Base-by-base conservation (phyloP, 257 asterid genomes). In the Rhazya stricta region DNA sequence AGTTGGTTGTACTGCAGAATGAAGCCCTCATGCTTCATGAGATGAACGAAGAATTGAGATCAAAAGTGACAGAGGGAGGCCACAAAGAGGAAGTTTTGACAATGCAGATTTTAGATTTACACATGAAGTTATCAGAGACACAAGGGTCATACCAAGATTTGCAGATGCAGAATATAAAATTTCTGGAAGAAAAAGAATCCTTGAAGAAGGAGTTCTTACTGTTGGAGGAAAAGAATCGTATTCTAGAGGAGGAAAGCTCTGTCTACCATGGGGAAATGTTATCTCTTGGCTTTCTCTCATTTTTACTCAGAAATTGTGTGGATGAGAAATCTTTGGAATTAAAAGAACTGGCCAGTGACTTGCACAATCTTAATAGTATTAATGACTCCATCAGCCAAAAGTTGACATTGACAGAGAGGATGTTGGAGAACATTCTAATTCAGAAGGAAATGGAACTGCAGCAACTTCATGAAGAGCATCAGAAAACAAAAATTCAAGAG, bases 191-290 rank as follows among this genome's bases (percentile, higher is more conserved):
- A 83, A 91, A 79, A 74, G 83, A 75, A 74, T 82, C 81, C 60
- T 80, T 89, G 82, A 74, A 74, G 83, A 76, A 81, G 80, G 78
- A 79, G 75, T 62, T 85, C 69, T 70, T 32, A 51, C 71, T 54
- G 27, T 81, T 86, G 87, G 89, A 81, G 84, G 91, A 81, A 69
- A 87, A 83, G 61, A 82, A 72, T 53, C 67, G 43, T 69, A 73
- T 46, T 69, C 85, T 93, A 30, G 89, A 88, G 86, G 90, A 85
- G 88, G 96, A 91, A 81, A 87, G 88, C 72, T 39, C 67, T 79
- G 79, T 42, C 66, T 69, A 88, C 71, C 71, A 65, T 74, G 83
- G 80, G 54, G 81, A 91, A 77, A 82, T 86, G 67, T 56, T 91
- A 45, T 88, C 85, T 74, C 83, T 88, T 21, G 90, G 82, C 69